Base-by-base conservation (phyloP, 2,329 filamentous ascomycete genomes). In the Ophiostoma perfectum region DNA sequence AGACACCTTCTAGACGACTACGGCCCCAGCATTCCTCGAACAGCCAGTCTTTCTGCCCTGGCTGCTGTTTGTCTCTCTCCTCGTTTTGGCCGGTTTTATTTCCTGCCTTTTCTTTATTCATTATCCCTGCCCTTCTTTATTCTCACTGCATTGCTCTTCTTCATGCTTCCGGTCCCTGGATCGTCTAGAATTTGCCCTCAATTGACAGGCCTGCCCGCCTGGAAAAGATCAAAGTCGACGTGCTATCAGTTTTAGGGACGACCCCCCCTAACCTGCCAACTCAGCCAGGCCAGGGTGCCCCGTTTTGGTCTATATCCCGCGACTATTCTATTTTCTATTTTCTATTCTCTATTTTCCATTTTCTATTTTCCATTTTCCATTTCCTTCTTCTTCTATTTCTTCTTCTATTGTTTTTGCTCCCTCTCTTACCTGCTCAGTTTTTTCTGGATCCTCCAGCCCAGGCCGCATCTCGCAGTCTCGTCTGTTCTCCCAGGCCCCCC, bases 391-490 rank as follows among this genome's bases (percentile, higher is more conserved):
- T 16, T 16, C 16, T 41, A 8, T 64, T 4, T 64, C 11, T 16
- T 47, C 27, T 45, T 44, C 36, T 27, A 45, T 36, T 7, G n/a
- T 44, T 64, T 64, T 47, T 14, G 41, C 63, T 64, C 62, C 41
- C 62, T 64, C 62, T 42, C 44, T 45, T 12, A 27, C 42, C 12
- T 38, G 18, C 63, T 64, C 42, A 36, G 41, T 44, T 44, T 45
- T 36, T n/a, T 16, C 62, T 45, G 39, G 11, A 38, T 38, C 18
- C 63, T 64, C 41, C 62, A 44, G 62, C 62, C 16, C 39, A 64
- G 63, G 63, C 41, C 63, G 63, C 63, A 64, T 45, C 63, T 27
- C 39, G n/a, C 62, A 64, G 14, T 27, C 62, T 64, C 39, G 4
- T 12, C 60, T 44, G 62, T n/a, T 62, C 39, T 9, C 60, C n/a